Percentiles rank a stretch among this genome's conserved stretches.
Conservation (phyloP, 1,139 yeast species). For the Geotrichum candidum region DNA sequence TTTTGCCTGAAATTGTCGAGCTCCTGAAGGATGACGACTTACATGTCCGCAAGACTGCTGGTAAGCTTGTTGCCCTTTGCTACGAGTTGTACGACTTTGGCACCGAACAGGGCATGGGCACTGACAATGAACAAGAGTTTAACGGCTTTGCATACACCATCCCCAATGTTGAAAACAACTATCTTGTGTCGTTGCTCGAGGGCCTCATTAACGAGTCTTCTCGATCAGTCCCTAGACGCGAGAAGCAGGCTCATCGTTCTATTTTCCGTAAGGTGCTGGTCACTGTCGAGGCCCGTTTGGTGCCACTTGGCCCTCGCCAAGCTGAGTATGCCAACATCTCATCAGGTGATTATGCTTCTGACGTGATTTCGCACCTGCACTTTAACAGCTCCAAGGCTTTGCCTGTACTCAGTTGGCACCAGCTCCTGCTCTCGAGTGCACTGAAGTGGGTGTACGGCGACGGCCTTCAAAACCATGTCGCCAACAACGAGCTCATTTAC, state of each 20-base stretch:
- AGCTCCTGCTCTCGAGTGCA: conserved; percentile 54
- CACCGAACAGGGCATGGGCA: conserved; percentile 34
- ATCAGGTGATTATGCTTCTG: conserved; percentile 6
- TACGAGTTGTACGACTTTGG: conserved; percentile 52
- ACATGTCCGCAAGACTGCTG: conserved; percentile 43
- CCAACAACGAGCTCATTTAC: conserved; percentile 39
- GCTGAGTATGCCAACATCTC: conserved; percentile 3
- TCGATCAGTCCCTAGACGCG: conserved; percentile 44
- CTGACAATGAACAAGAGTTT: conserved; percentile 38
- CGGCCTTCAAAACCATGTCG: conserved; percentile 59
- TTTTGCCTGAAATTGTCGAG: conserved; percentile 28
- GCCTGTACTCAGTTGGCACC: conserved; percentile 62
- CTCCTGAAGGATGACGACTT: conserved; percentile 26
- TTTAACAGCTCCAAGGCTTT: conserved; percentile 52
- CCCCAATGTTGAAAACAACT: conserved; percentile 57
- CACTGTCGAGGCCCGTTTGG: conserved; percentile 31
- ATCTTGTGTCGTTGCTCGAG: conserved; percentile 42
- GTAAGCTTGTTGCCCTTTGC: conserved; percentile 54
- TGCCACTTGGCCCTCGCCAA: conserved; percentile 9
- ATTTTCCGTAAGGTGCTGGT: conserved; percentile 55
- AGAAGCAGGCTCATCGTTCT: conserved; percentile 55
- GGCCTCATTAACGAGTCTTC: conserved; percentile 38
- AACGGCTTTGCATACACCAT: conserved; percentile 31
- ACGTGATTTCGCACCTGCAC: conserved; percentile 48
- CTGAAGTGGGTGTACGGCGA: conserved; percentile 68